A percentile compares a stretch with the other conserved stretches of the same genome.
Evolutionary conservation across 352 stramenopile species (phyloP).

Genomic region (Phytophthora multivora): DNA sequence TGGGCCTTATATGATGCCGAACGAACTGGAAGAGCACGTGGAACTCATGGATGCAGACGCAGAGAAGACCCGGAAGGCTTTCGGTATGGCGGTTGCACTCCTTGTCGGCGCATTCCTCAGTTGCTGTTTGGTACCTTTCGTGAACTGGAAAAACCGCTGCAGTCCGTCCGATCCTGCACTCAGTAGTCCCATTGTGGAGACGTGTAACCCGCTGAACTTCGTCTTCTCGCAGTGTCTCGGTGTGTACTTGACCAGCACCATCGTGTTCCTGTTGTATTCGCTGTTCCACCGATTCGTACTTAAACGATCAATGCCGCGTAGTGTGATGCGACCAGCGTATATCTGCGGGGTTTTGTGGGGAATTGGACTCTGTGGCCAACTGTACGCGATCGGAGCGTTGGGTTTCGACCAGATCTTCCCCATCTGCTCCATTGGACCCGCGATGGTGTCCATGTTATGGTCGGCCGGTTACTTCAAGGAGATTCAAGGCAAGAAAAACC

Average conservation of each 20-base stretch:
- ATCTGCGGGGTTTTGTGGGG: conserved; percentile 82
- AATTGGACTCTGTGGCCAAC: conserved; percentile 65
- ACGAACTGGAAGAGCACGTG: conserved; percentile 64
- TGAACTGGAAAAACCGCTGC: conserved; percentile 75
- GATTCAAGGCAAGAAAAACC: conserved; percentile 73
- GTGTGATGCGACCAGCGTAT: conserved; percentile 81
- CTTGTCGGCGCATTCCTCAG: conserved; percentile 73
- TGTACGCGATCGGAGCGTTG: conserved; percentile 73
- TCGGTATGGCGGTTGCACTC: conserved; percentile 68
- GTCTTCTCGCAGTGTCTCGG: conserved; percentile 85
- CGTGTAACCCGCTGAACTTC: conserved; percentile 83
- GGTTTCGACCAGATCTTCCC: conserved; percentile 87
- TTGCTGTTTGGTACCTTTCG: conserved; percentile 79
- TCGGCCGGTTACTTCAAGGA: conserved; percentile 83
- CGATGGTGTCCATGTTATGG: conserved; percentile 88
- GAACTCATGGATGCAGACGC: conserved; percentile 49
- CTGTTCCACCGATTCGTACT: conserved; percentile 79
- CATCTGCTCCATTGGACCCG: conserved; percentile 77
- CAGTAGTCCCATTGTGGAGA: conserved; percentile 45
- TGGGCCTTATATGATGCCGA: conserved; percentile 77
- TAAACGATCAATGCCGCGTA: conserved; percentile 76
- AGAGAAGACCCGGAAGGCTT: conserved; percentile 61
- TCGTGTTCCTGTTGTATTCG: conserved; percentile 80
- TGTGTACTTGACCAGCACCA: conserved; percentile 79
- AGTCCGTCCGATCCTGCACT: conserved; percentile 33